Evolutionary conservation across 768 basidiomycete species (phyloP).

Genomic region (Amanita rimosa): DNA sequence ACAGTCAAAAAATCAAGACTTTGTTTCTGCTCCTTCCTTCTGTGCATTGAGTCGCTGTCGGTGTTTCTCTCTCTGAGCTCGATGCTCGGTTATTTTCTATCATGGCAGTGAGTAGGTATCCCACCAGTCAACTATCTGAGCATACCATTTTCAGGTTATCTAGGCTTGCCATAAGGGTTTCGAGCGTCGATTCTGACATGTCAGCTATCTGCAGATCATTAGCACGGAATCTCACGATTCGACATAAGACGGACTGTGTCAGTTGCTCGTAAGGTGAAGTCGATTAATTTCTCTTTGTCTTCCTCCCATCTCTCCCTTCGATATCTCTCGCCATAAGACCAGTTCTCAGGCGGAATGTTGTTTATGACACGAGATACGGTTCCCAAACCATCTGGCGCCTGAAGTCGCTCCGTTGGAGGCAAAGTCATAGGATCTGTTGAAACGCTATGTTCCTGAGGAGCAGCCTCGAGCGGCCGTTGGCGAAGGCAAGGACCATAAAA

Average conservation of each 20-base stretch:
- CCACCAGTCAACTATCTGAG: slow-evolving; percentile 12
- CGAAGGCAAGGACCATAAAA: slow-evolving; percentile 22
- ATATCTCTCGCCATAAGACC: slow-evolving; percentile 11
- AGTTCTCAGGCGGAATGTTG: slow-evolving; percentile 12
- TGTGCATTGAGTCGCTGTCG: slow-evolving; percentile 20
- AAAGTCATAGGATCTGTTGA: slow-evolving; percentile 1
- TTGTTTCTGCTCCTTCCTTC: neutral
- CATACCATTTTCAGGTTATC: slow-evolving; percentile 49
- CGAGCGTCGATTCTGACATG: slow-evolving; percentile 58
- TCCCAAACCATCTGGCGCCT: slow-evolving; percentile 4
- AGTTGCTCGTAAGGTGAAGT: slow-evolving; percentile 35
- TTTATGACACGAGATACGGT: slow-evolving; percentile 17
- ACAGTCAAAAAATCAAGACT: neutral
- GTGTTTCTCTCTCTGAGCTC: slow-evolving; percentile 36
- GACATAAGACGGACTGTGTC: slow-evolving; percentile 29
- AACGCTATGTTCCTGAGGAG: neutral
- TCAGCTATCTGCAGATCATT: slow-evolving; percentile 38
- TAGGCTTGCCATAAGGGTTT: slow-evolving; percentile 43
- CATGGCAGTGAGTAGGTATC: slow-evolving; percentile 14
- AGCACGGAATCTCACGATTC: neutral
- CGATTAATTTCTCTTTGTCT: slow-evolving; percentile 34
- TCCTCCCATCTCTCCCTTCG: slow-evolving; percentile 29
- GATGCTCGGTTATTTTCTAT: slow-evolving; percentile 40
- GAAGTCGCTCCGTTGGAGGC: slow-evolving; percentile 4
- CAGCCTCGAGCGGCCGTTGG: neutral